These are phyloP conservation scores for Suhomyces wounanorum DNA, from an alignment of 1,139 yeast species.

Conservation along the genomic window DNA sequence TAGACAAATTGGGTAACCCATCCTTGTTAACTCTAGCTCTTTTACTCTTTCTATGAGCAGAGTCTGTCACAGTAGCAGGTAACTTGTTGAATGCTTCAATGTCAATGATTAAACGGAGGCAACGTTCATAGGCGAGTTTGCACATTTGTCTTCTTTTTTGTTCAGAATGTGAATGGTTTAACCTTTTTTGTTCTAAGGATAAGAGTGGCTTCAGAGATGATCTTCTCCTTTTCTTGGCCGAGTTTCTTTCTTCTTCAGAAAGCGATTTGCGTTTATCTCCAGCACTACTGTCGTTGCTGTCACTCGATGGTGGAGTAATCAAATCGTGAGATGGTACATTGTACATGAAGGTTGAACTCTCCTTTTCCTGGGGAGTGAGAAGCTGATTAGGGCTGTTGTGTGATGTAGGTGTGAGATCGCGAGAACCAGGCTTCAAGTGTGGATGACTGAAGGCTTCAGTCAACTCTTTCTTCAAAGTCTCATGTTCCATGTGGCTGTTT, in stretches of 20 bases:
- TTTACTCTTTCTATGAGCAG: conserved; percentile 36
- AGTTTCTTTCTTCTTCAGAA: conserved; percentile 16
- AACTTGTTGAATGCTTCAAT: conserved; percentile 41
- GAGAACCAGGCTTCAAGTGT: conserved; percentile 14
- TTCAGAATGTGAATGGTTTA: conserved; percentile 74
- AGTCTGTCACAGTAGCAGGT: conserved; percentile 23
- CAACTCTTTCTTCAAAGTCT: conserved; percentile 32
- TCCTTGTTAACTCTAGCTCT: conserved; percentile 47
- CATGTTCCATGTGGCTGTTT: conserved; percentile 17
- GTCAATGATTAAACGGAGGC: conserved; percentile 44
- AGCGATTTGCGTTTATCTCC: conserved; percentile 22
- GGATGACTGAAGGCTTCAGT: conserved; percentile 44
- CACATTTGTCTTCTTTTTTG: conserved; percentile 74
- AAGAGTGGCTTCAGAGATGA: conserved; percentile 49
- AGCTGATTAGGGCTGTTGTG: conserved; percentile 21
- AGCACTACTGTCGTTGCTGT: conserved; percentile 37
- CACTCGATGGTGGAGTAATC: conserved; percentile 48
- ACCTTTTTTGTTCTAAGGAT: conserved; percentile 66
- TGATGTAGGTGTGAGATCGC: conserved; percentile 10
- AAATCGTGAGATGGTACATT: conserved; percentile 7
- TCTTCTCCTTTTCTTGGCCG: conserved; percentile 31
- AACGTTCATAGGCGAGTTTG: conserved; percentile 61
- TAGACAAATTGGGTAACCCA: conserved; percentile 51
- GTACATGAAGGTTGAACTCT: conserved; percentile 4
- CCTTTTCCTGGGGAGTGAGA: conserved; percentile 34